These are phyloP conservation scores for Naganishia sp. DNA, from an alignment of 1,284 basidiomycete genomes.

Conservation along the genomic window DNA sequence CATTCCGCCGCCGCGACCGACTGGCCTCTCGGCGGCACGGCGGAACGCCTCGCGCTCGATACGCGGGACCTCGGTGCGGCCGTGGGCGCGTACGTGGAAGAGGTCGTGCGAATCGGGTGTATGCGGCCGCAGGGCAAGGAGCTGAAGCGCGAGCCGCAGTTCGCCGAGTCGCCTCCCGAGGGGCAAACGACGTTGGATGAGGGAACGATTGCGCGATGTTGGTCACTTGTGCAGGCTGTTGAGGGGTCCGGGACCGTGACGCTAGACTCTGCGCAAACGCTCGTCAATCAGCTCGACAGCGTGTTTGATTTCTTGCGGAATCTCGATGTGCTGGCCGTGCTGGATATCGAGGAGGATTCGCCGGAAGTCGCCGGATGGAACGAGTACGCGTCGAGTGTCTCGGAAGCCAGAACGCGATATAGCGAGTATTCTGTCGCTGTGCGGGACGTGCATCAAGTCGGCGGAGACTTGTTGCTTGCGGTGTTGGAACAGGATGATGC, in stretches of 20 bases:
- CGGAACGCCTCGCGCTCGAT: slow-evolving; percentile 32
- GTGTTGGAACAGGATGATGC: background rate
- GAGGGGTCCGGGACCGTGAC: slow-evolving; percentile 42
- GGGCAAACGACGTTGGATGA: background rate
- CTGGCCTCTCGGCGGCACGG: slow-evolving; percentile 30
- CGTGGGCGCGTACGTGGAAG: slow-evolving; percentile 23
- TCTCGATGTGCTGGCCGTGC: slow-evolving; percentile 49
- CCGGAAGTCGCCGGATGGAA: slow-evolving; percentile 2
- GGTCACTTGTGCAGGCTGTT: slow-evolving; percentile 41
- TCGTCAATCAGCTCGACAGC: slow-evolving; percentile 36
- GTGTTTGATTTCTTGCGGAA: slow-evolving; percentile 14
- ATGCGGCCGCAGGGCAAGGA: slow-evolving; percentile 10
- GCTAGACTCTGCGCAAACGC: slow-evolving; percentile 36
- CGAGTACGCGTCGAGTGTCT: slow-evolving; percentile 3
- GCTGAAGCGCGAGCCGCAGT: background rate
- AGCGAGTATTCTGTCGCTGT: background rate
- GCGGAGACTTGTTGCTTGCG: slow-evolving; percentile 3
- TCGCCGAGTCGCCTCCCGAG: background rate
- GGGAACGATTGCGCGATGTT: background rate
- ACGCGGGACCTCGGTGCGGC: slow-evolving; percentile 24
- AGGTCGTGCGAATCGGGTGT: slow-evolving; percentile 30
- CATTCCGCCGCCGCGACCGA: slow-evolving; percentile 34
- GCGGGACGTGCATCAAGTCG: background rate
- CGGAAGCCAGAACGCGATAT: slow-evolving; percentile 3
- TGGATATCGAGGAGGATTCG: slow-evolving; percentile 44